Base-by-base conservation (phyloP, 768 basidiomycete genomes). In the Hygrophoropsis aurantiaca region DNA sequence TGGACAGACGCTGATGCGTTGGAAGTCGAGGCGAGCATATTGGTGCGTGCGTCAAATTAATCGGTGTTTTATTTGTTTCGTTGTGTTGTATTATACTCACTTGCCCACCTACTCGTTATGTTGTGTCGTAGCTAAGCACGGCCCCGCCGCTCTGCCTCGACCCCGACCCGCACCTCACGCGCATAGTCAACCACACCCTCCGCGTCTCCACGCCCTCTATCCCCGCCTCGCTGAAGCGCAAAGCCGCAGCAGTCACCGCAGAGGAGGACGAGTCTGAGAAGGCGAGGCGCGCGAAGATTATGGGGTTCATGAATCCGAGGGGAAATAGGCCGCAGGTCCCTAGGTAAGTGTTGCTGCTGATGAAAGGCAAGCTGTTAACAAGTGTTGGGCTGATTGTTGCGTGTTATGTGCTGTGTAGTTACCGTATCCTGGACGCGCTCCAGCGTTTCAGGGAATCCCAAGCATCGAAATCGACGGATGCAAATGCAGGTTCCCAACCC, bases 251-350 rank as follows among this genome's bases (percentile, higher is more conserved):
- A 3, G 67, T 83, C 57, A 85, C 87, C 33, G 80, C 80, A 6
- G 88, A 88, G 54, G 85, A 87, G 47, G 85, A 89, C 46, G 88
- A 89, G 51, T 76, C 79, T 3, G 85, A 89, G 55, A 87, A 81
- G 61, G 82, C 79, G 23, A 80, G 85, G 39, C 77, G 84, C 42
- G 71, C 76, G 18, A 88, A 89, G 73, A 80, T 93, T 45, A 77
- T 87, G 71, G 79, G 86, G 45, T 88, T 84, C 68, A 88, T 89
- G 87, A 80, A 80, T 42, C 86, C 87, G 9, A 75, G 53, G 70
- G 67, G 50, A 66, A 80, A 60, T 56, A 71, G 54, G 18, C 69
- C 77, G 47, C 57, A 64, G 44, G 66, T 70, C 15, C 78, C 82
- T 40, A 81, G 64, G 83, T 85, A 67, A 42, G 61, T 61, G 6